phyloP scores from a whole-genome alignment of 495 filamentous ascomycete genomes.

The Trichoderma orchidacearum region DNA sequence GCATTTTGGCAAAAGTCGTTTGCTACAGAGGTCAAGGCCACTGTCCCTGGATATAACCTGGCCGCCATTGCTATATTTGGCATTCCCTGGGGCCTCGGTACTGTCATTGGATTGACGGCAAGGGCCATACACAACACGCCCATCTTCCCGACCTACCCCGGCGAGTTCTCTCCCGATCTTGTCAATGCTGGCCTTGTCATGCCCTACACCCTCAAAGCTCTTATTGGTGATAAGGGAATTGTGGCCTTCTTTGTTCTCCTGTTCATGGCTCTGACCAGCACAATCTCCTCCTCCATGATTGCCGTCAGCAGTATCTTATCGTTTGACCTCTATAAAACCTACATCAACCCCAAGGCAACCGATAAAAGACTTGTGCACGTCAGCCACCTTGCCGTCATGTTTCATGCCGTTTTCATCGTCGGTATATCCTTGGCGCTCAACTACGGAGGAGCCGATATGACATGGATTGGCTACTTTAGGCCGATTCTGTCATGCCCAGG shows the following conservation, averaged over 20 bases:
- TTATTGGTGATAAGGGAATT: constrained; percentile 68
- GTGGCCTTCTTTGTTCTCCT: constrained; percentile 64
- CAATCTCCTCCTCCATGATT: constrained; percentile 67
- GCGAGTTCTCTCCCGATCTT: constrained; percentile 46
- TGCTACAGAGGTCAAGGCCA: constrained; percentile 34
- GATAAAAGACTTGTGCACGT: constrained; percentile 62
- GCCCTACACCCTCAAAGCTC: constrained; percentile 62
- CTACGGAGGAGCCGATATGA: constrained; percentile 34
- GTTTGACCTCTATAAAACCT: constrained; percentile 65
- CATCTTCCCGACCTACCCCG: constrained; percentile 48
- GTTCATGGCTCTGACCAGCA: constrained; percentile 82
- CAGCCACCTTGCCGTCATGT: constrained; percentile 55
- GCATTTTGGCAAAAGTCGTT: constrained; percentile 41
- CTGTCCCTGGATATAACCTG: constrained; percentile 73
- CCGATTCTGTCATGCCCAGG: constrained; percentile 65
- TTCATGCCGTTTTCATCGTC: constrained; percentile 62
- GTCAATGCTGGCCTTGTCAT: constrained; percentile 69
- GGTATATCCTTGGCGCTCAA: constrained; percentile 57
- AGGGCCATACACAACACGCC: constrained; percentile 60
- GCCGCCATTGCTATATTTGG: constrained; percentile 40
- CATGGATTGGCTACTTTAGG: constrained; percentile 59
- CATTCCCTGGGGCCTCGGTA: constrained; percentile 73
- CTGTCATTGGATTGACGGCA: constrained; percentile 67
- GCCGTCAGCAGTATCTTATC: constrained; percentile 75
- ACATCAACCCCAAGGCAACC: constrained; percentile 35